These are phyloP conservation scores for Myxozyma monticola DNA, from an alignment of 805 yeast species.

Conservation along the genomic window DNA sequence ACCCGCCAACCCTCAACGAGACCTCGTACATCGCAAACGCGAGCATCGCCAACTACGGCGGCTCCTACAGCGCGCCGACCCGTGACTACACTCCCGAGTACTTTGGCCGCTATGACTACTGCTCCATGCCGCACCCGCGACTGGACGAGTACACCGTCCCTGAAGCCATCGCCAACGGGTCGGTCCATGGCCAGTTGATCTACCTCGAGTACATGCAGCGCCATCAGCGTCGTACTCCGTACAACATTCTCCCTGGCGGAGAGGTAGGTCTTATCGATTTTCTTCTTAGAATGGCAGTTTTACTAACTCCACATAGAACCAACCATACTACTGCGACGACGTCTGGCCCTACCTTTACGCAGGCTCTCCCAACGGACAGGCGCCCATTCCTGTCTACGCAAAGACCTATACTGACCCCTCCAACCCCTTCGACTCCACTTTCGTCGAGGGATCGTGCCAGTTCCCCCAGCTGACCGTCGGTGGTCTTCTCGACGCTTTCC, in stretches of 20 bases:
- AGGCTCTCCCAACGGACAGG: slow-evolving; percentile 29
- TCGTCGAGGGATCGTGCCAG: slow-evolving; percentile 42
- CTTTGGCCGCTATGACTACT: slow-evolving; percentile 45
- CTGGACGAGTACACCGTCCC: slow-evolving; percentile 37
- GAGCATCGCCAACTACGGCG: too few relatives aligned
- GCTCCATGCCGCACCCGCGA: slow-evolving; percentile 49
- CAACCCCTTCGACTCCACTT: slow-evolving; percentile 36
- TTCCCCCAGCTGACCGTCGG: slow-evolving; percentile 45
- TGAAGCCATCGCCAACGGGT: slow-evolving; percentile 16
- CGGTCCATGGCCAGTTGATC: neutral
- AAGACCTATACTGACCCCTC: slow-evolving; percentile 34
- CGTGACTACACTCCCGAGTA: slow-evolving; percentile 34
- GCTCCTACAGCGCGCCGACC: too few relatives aligned
- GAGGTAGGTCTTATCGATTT: too few relatives aligned
- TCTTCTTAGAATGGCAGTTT: too few relatives aligned
- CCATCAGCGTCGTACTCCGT: slow-evolving; percentile 49
- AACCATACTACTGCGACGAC: slow-evolving; percentile 39
- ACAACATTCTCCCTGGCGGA: slow-evolving; percentile 43
- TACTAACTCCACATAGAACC: too few relatives aligned
- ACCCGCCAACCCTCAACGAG: too few relatives aligned
- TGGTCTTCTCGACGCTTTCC: slow-evolving; percentile 44
- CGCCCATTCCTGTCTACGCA: slow-evolving; percentile 24
- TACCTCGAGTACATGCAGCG: slow-evolving; percentile 48
- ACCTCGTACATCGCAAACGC: too few relatives aligned
- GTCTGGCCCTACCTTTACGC: slow-evolving; percentile 36